Base-by-base conservation (phyloP, 1,139 yeast genomes). In the Saccharomyces hybrid region DNA sequence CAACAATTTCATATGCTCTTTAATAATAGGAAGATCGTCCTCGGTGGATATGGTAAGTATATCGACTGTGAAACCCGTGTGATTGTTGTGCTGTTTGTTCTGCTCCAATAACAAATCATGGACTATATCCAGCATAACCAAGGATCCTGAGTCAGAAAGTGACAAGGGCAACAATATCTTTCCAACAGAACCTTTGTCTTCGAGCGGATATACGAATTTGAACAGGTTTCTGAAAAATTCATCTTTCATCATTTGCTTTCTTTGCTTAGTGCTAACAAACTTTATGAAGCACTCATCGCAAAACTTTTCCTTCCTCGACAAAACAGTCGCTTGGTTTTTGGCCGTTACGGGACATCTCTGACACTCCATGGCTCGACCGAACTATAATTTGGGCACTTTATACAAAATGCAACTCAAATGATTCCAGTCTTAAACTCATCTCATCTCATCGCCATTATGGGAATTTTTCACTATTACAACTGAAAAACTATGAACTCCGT, bases 241-340 rank as follows among this genome's bases (percentile, higher is more conserved):
- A 60, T 78, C 79, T 46, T 73, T 75, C 86, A 89, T 82, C 88
- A 91, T 83, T 65, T 79, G 86, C 65, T 85, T 86, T 58, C 96
- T 76, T 69, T 88, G 91, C 67, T 89, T 90, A 28, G 89, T 84
- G 58, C 86, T 77, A 41, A 90, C 76, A 63, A 88, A 90, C 57
- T 84, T 75, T 29, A 79, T 67, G 62, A 88, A 90, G 68, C 98
- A 91, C n/a, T 65, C 65, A 48, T 75, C 68, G 69, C 96, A 88
- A 59, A 86, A 86, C 8, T 73, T 68, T 65, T 89, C 96, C 61
- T 85, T 86, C 59, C 97, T 73, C 2, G 91, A 79, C 0, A 74
- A 65, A 5, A 84, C 69, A 2, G 74, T 74, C 0, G 88, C 81
- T 0, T 61, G 60, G 2, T 68, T 73, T 0, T 12, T 16, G 26